Percentiles rank a stretch among this genome's conserved stretches.
Conservation (phyloP, 495 filamentous ascomycete species). For the Tirmania nivea region DNA sequence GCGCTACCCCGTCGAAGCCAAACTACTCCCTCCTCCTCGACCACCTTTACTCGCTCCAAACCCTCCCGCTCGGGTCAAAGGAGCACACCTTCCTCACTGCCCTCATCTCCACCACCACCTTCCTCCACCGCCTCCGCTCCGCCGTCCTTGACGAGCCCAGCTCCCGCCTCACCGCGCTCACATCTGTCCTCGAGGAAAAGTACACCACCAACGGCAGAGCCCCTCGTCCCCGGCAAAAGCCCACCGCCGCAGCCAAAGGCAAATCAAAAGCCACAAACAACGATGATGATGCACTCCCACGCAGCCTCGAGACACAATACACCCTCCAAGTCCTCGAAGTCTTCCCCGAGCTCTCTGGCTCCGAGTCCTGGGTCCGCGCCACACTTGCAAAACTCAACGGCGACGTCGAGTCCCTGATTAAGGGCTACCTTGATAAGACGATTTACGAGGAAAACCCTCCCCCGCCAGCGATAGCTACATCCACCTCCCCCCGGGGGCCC, state of each 20-base stretch:
- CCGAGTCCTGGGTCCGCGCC: too few species aligned
- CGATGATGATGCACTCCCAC: too few species aligned
- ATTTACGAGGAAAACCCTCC: neutral
- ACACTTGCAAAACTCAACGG: neutral
- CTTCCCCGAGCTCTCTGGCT: neutral
- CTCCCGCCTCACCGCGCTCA: neutral
- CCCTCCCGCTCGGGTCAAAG: neutral
- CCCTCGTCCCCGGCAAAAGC: neutral
- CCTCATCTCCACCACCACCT: neutral
- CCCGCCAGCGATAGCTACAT: neutral
- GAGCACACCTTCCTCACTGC: neutral
- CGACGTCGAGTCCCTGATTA: neutral
- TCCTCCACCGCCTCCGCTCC: neutral
- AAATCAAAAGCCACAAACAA: too few species aligned
- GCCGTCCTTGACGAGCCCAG: neutral
- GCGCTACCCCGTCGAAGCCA: neutral
- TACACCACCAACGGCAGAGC: neutral
- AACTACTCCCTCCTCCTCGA: neutral
- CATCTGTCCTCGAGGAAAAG: neutral
- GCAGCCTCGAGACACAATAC: too few species aligned
- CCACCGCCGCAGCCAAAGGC: too few species aligned
- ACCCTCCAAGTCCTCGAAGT: neutral
- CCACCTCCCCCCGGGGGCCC: slow-evolving; percentile 12
- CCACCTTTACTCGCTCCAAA: neutral
- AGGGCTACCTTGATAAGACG: neutral